phyloP scores from a whole-genome alignment of 2,329 filamentous ascomycete genomes.

The Aureobasidium namibiae region DNA sequence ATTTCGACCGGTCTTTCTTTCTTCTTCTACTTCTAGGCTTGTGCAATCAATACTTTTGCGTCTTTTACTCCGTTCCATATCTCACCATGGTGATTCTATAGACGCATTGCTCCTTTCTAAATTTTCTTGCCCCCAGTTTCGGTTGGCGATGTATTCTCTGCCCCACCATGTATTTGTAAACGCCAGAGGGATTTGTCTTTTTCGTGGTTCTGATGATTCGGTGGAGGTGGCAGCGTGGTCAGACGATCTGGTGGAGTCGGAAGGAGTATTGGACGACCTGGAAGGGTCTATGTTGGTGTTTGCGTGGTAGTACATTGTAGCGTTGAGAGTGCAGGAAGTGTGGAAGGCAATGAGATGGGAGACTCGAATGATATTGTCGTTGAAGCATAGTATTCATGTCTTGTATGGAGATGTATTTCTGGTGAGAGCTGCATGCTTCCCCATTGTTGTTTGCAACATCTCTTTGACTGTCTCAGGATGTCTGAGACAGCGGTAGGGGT shows the following conservation, averaged over 20 bases:
- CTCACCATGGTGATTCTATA: too few relatives aligned
- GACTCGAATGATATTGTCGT: neutral
- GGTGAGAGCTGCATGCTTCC: neutral
- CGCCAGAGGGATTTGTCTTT: slow-evolving; percentile 1
- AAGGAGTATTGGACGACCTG: neutral
- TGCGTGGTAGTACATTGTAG: neutral
- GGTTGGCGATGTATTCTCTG: neutral
- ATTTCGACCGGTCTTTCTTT: neutral
- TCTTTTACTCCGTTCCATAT: neutral
- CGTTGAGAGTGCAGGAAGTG: neutral
- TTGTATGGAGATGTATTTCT: neutral
- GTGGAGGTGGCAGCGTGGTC: neutral
- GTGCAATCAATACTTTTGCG: neutral
- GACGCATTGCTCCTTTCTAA: neutral
- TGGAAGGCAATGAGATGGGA: neutral
- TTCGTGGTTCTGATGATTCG: neutral
- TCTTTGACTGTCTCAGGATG: neutral
- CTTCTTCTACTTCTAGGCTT: neutral
- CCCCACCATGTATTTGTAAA: slow-evolving; percentile 7
- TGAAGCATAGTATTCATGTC: neutral
- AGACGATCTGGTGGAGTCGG: too few relatives aligned
- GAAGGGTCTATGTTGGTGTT: neutral
- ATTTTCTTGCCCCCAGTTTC: neutral
- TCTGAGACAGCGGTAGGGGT: neutral
- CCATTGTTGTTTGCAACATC: neutral